Evolutionary conservation across 169 alveolate species (phyloP).

Genomic region (Cryptosporidium parvum): DNA sequence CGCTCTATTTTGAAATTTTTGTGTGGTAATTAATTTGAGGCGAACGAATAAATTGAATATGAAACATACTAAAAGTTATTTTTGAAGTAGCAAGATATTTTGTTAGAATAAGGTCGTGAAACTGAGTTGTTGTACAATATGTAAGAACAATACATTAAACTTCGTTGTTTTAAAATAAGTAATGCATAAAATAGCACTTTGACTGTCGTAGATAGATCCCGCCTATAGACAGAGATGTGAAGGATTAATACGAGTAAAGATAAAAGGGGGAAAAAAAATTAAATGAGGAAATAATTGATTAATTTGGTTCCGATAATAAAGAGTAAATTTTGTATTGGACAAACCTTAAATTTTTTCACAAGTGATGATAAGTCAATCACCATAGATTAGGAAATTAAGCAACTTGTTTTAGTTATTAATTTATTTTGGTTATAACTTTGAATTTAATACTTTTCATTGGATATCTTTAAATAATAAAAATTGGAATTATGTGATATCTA

Average conservation of each 20-base stretch:
- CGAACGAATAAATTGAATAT: not conserved
- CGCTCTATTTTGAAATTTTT: not conserved
- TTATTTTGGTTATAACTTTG: constrained; percentile 6
- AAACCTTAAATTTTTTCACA: constrained; percentile 18
- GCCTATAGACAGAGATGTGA: constrained; percentile 76
- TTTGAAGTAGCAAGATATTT: not conserved
- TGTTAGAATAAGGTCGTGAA: not conserved
- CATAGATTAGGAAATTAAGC: not conserved
- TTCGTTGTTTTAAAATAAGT: not conserved
- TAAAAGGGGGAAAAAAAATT: constrained; percentile 6
- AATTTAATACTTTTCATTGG: constrained; percentile 7
- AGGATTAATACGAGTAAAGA: constrained; percentile 70
- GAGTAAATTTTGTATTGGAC: constrained; percentile 24
- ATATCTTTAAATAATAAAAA: not conserved
- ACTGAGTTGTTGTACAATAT: not conserved
- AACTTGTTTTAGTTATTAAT: not conserved
- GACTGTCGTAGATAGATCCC: constrained; percentile 53
- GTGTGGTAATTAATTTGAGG: constrained; percentile 4
- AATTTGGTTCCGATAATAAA: not conserved
- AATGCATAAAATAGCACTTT: not conserved
- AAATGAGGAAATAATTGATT: constrained; percentile 46
- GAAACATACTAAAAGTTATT: not conserved
- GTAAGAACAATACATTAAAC: not conserved
- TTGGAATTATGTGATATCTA: constrained; percentile 39
- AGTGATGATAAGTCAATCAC: not conserved